Evolutionary conservation across 257 asterid genomes (phyloP), one percentile per base, ranked within the genome.

Genomic region (Sherardia arvensis): DNA sequence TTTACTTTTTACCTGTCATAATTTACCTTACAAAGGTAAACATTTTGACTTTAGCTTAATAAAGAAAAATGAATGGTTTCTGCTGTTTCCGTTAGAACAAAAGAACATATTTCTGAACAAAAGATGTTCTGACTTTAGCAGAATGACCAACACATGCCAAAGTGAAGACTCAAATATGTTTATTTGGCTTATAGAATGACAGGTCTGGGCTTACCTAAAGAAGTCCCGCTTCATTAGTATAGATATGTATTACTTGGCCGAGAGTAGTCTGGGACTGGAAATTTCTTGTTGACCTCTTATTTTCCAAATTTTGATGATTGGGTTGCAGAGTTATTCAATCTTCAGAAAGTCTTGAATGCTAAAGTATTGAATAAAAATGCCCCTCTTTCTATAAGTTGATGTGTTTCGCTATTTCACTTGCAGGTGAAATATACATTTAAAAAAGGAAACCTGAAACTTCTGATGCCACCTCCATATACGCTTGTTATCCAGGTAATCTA

Each of bases 401-500:
- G 17, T 64, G 0, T 53, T 33, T 36, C 10, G 26, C 34, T 55
- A 34, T 61, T 63, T 64, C 57, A 57, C 34, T 73, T 51, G 72
- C 83, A 92, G 99, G 91, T 84, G 17, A 72, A 82, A 59, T 89
- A 89, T 71, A 83, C 90, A 47, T 83, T 81, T 72, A 23, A 40
- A 47, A 92, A 85, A 73, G 87, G 85, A 61, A 77, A 55, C 58
- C 76, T 71, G 51, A 74, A 80, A 71, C 90, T 89, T 71, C 61
- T 82, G 43, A 83, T 85, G 96, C 97, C 95, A 53, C 96, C 99
- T 49, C 57, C 79, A 12, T 89, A 79, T 79, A 89, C 99, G 63
- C 58, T 79, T 40, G 76, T 84, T 68, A 84, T 85, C 72, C 99
- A 91, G 98, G 98, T 86, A 82, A 49, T 15, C 3, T 32, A 18